A percentile compares a stretch with the other conserved stretches of the same genome.
phyloP scores from a whole-genome alignment of 2,329 filamentous ascomycete genomes.

The Bipolaris cookei region DNA sequence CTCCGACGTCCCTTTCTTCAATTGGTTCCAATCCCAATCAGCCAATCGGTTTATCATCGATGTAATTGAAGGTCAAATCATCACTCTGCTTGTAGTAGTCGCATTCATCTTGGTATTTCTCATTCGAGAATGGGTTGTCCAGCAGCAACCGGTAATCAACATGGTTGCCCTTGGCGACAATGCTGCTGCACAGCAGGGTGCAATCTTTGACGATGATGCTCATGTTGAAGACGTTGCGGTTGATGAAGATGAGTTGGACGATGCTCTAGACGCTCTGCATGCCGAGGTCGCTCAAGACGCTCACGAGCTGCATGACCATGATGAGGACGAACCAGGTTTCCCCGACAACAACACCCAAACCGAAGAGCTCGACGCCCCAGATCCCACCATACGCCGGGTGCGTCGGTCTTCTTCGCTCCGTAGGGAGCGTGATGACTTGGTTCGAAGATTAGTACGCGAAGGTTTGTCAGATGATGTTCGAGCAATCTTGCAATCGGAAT shows the following conservation, averaged over 20 bases:
- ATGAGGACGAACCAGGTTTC: background rate
- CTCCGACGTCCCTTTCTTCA: slow-evolving; percentile 65
- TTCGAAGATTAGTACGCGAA: slow-evolving; percentile 24
- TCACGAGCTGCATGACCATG: background rate
- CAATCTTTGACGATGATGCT: slow-evolving; percentile 34
- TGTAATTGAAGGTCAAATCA: slow-evolving; percentile 88
- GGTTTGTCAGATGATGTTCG: slow-evolving; percentile 30
- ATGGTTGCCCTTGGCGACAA: slow-evolving; percentile 60
- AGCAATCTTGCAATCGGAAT: slow-evolving; percentile 20
- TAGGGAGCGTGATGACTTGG: slow-evolving; percentile 22
- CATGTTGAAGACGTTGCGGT: slow-evolving; percentile 19
- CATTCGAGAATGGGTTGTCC: slow-evolving; percentile 96
- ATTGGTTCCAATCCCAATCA: slow-evolving; percentile 61
- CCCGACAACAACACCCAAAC: background rate
- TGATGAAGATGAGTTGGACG: slow-evolving; percentile 14
- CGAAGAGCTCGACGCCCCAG: slow-evolving; percentile 5
- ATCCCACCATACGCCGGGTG: slow-evolving; percentile 19
- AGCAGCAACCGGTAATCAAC: slow-evolving; percentile 93
- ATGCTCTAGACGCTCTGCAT: slow-evolving; percentile 10
- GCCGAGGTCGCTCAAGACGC: slow-evolving; percentile 9
- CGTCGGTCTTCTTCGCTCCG: slow-evolving; percentile 26
- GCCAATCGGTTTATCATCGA: slow-evolving; percentile 82
- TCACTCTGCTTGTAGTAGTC: slow-evolving; percentile 88
- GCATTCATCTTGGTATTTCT: slow-evolving; percentile 97
- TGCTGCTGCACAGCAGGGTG: slow-evolving; percentile 33